Base-by-base conservation (phyloP, 345 rosid genomes). In the Erysimum cheiranthoides region DNA sequence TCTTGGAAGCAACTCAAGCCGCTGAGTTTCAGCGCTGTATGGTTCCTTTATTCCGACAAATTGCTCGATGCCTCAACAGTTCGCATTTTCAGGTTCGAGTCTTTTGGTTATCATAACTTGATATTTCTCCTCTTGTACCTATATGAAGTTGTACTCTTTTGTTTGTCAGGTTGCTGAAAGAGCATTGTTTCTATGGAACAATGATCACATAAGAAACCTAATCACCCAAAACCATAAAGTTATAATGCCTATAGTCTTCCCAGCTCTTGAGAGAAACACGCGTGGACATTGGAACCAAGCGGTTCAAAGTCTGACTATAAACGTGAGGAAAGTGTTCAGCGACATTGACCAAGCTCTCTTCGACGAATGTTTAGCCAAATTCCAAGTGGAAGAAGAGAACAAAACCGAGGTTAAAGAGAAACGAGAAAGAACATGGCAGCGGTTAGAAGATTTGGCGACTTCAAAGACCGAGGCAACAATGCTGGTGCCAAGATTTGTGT, bases 21-120 rank as follows among this genome's bases (percentile, higher is more conserved):
- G 85, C 92, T 10, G 97, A 92, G 75, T 92, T 92, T 71, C 95
- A 92, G 45, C 92, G 97, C 3, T 89, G 96, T 73, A 92, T 89
- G 97, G 96, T 88, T 5, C 92, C 89, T 42, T 79, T 92, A 65
- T 92, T 88, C 77, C 84, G 81, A 28, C 93, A 84, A 59, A 81
- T 92, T 59, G 85, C 84, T 42, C 86, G 90, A 58, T 92, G 96
- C 85, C 83, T 92, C 82, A 88, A 87, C 80, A 85, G 96, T 71
- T 86, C 90, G 0, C 97, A 92, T 81, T 92, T 92, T 79, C 97
- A 92, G 96, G 97, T 92, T 17, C 4, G 59, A 8, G 8, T 36
- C 62, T 61, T n/a, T 53, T 66, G 35, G 73, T 73, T 34, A 28
- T 25, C 66, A 14, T 14, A 61, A 61, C 30, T 47, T 50, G 8